phyloP scores from a whole-genome alignment of 768 basidiomycete genomes.

The Leccinellum albellum region DNA sequence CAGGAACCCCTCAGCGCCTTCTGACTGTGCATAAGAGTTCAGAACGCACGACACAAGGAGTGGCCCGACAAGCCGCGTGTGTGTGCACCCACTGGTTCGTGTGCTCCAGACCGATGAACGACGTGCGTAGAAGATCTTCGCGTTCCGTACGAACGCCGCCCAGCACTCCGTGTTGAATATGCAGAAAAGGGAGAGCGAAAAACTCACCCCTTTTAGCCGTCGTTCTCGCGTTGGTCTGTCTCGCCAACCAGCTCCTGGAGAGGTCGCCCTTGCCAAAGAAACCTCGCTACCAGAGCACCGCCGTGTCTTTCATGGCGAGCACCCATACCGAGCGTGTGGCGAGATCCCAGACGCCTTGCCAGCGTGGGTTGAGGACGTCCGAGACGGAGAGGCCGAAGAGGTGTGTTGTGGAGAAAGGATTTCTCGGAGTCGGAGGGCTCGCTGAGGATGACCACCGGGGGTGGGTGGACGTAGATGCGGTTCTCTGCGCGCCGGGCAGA shows the following conservation, averaged over 20 bases:
- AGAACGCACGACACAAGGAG: not conserved
- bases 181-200: too few species aligned
- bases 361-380: conserved; percentile 64
- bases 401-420: conserved; percentile 45
- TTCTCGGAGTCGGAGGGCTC: too few species aligned
- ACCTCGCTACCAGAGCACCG: conserved; percentile 79
- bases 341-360: conserved; percentile 72
- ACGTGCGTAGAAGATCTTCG: conserved; percentile 25
- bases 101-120: conserved; percentile 27
- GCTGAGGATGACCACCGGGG: conserved; percentile 49
- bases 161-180: too few species aligned
- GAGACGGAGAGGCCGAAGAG: conserved; percentile 56
- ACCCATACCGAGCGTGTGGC: conserved; percentile 87
- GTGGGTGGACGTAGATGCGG: conserved; percentile 62
- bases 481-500: conserved; percentile 58
- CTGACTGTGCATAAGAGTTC: conserved; percentile 33
- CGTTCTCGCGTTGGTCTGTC: conserved; percentile 62
- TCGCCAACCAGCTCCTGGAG: conserved; percentile 84
- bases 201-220: conserved; percentile 53
- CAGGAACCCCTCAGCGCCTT: conserved; percentile 59
- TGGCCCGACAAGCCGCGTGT: not conserved
- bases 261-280: conserved; percentile 98
- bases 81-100: conserved; percentile 22
- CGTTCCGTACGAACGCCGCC: not conserved
- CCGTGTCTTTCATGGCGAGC: conserved; percentile 54